Evolutionary conservation across 2,329 filamentous ascomycete genomes (phyloP).

Genomic region (Aspergillus sp.): DNA sequence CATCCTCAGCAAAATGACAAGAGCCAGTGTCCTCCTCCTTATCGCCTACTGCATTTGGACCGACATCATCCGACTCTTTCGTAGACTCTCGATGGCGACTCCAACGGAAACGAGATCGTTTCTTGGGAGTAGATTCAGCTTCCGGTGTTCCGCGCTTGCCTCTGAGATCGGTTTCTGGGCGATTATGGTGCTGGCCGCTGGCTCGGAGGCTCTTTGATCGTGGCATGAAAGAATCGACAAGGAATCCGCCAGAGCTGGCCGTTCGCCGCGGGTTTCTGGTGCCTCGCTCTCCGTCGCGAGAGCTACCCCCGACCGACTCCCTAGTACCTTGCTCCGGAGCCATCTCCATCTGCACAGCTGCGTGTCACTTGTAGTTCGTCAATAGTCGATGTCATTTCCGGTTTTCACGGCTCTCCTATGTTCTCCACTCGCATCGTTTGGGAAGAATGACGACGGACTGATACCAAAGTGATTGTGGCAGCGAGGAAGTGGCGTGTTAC

Average conservation of each 20-base stretch:
- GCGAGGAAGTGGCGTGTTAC: conserved; percentile 22
- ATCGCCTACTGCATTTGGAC: conserved; percentile 7
- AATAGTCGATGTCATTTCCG: conserved; percentile 5
- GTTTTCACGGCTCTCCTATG: not conserved
- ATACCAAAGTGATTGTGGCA: not conserved
- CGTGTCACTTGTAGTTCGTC: conserved; percentile 20
- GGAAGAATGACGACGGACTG: not conserved
- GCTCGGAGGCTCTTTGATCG: conserved; percentile 27
- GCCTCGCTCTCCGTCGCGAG: conserved; percentile 33
- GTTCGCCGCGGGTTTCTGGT: conserved; percentile 26
- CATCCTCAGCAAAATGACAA: conserved; percentile 14
- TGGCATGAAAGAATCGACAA: conserved; percentile 44
- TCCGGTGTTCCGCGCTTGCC: conserved; percentile 44
- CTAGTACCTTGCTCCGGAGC: conserved; percentile 30
- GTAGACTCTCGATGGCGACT: conserved; percentile 33
- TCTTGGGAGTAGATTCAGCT: conserved; percentile 31
- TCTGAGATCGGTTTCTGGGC: conserved; percentile 31
- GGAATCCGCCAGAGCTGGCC: conserved; percentile 42
- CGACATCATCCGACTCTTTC: conserved; percentile 28
- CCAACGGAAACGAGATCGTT: conserved; percentile 36
- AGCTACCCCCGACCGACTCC: conserved; percentile 37
- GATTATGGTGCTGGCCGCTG: conserved; percentile 24
- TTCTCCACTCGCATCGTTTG: not conserved
- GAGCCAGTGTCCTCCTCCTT: conserved; percentile 13
- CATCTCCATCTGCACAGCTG: conserved; percentile 28